These are phyloP conservation scores for Alliaria petiolata DNA, from an alignment of 345 rosid species.

Conservation along the genomic window DNA sequence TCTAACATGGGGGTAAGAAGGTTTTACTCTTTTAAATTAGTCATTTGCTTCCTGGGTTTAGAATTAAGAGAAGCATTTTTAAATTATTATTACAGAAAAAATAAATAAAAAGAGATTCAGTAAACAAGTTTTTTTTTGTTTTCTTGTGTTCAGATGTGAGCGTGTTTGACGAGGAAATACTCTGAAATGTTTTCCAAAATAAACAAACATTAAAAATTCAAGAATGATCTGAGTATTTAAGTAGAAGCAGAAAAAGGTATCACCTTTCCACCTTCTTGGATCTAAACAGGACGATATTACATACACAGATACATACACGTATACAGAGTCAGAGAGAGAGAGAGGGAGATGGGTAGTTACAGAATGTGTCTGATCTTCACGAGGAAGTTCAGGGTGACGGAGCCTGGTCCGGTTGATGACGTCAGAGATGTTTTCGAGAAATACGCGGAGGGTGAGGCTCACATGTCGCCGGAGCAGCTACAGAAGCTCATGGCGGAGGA, in stretches of 20 bases:
- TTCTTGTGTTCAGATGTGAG: constrained; percentile 17
- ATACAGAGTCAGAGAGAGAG: not conserved
- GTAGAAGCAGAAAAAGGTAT: constrained; percentile 2
- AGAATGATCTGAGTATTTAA: constrained; percentile 9
- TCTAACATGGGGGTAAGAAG: not conserved
- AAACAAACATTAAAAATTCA: not conserved
- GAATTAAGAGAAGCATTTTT: not conserved
- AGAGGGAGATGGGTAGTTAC: constrained; percentile 63
- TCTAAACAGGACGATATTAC: constrained; percentile 16
- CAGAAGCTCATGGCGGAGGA: constrained; percentile 47
- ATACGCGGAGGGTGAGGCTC: constrained; percentile 51
- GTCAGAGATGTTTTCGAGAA: constrained; percentile 49
- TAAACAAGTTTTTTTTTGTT: not conserved
- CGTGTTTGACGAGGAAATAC: constrained; percentile 21
- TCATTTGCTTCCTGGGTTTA: not conserved
- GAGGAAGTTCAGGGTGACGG: constrained; percentile 59
- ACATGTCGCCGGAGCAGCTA: constrained; percentile 70
- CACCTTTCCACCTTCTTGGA: constrained; percentile 28
- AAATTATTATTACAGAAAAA: not conserved
- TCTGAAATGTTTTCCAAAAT: not conserved
- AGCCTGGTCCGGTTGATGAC: constrained; percentile 66
- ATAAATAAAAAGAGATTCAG: not conserved
- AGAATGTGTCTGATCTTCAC: constrained; percentile 67
- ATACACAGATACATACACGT: not conserved
- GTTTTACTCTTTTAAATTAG: not conserved